Evolutionary conservation across 179 eudicot species (phyloP).

Genomic region (Actinidia arguta): DNA sequence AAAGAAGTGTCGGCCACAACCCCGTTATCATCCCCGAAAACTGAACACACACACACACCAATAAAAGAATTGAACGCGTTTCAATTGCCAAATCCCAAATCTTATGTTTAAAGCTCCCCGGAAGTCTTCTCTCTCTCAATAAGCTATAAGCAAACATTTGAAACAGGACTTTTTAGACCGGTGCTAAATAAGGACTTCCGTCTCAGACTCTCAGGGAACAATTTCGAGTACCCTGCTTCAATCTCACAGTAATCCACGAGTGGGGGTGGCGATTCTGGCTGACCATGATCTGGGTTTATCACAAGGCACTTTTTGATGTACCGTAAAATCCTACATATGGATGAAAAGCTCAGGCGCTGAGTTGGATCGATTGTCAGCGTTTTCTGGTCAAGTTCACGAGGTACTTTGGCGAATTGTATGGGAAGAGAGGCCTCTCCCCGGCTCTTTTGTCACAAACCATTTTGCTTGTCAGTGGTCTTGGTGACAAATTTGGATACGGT

Average conservation of each 20-base stretch:
- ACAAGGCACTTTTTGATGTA: slow-evolving; percentile 53
- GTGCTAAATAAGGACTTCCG: slow-evolving; percentile 20
- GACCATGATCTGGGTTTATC: slow-evolving; percentile 48
- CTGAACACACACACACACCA: slow-evolving; percentile 20
- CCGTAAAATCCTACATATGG: slow-evolving; percentile 63
- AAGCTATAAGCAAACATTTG: slow-evolving; percentile 65
- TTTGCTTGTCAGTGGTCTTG: too few species aligned
- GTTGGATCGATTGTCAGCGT: slow-evolving; percentile 67
- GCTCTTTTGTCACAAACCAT: slow-evolving; percentile 61
- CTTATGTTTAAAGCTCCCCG: slow-evolving; percentile 36
- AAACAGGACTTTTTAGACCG: slow-evolving; percentile 58
- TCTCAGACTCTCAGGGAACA: slow-evolving; percentile 49
- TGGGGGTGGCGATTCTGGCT: slow-evolving; percentile 45
- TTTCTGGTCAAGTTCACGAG: slow-evolving; percentile 48
- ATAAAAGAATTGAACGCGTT: slow-evolving; percentile 29
- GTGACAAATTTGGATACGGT: too few species aligned
- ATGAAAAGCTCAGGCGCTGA: slow-evolving; percentile 62
- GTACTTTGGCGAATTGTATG: slow-evolving; percentile 58
- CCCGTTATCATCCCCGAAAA: slow-evolving; percentile 36
- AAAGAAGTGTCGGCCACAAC: slow-evolving; percentile 44
- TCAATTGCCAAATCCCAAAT: slow-evolving; percentile 40
- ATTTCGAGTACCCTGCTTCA: slow-evolving; percentile 42
- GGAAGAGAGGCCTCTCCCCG: slow-evolving; percentile 73
- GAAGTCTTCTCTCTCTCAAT: slow-evolving; percentile 57
- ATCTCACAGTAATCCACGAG: slow-evolving; percentile 50